phyloP scores from a whole-genome alignment of 2,329 filamentous ascomycete species.

The Diplodia mutila region DNA sequence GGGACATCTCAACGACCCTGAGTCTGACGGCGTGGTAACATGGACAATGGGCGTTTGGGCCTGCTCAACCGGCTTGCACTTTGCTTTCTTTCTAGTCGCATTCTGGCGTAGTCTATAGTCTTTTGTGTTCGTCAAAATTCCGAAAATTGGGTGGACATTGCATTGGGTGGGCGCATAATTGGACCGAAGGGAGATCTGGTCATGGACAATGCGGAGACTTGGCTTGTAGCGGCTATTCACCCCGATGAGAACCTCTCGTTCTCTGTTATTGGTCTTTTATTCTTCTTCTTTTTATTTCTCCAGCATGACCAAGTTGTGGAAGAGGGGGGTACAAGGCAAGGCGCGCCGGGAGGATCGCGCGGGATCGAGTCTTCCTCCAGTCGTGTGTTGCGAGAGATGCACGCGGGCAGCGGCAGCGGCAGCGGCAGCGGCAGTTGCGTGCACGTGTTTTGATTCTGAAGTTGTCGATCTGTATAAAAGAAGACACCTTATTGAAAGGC shows the following conservation, averaged over 20 bases:
- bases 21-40: neutral
- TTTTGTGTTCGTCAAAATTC: slow-evolving; percentile 18
- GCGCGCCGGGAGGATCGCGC: neutral
- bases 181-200: slow-evolving; percentile 15
- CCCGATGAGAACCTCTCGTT: neutral
- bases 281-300: neutral
- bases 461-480: slow-evolving; percentile 10
- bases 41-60: slow-evolving; percentile 11
- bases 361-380: neutral
- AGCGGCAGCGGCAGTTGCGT: neutral
- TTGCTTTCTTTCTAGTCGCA: slow-evolving; percentile 3
- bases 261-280: neutral
- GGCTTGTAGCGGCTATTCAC: slow-evolving; percentile 12
- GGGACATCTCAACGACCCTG: neutral
- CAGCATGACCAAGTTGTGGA: slow-evolving; percentile 10
- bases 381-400: neutral
- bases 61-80: slow-evolving; percentile 7
- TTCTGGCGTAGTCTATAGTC: neutral
- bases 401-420: too few species aligned
- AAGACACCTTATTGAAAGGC: neutral
- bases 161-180: slow-evolving; percentile 25
- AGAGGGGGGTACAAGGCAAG: too few species aligned
- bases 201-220: slow-evolving; percentile 16
- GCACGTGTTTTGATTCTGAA: slow-evolving; percentile 9
- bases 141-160: slow-evolving; percentile 24